Conservation (phyloP, 108 stramenopile genomes). For the Cyclotella choctawhatcheeana region DNA sequence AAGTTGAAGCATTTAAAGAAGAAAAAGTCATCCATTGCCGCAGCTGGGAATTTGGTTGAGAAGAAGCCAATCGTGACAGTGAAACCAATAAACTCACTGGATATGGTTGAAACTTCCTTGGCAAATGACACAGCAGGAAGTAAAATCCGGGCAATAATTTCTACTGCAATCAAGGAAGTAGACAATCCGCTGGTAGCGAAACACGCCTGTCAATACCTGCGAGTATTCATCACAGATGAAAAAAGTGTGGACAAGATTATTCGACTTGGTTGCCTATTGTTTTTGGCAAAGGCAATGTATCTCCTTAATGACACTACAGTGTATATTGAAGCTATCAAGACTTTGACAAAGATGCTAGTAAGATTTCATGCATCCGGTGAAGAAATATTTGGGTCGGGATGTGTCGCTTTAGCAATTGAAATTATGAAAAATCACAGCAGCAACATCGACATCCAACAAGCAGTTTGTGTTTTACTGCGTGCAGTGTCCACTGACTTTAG, state of each 20-base stretch:
- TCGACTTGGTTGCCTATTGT: conserved; percentile 18
- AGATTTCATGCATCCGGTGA: conserved; percentile 18
- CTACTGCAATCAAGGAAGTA: conserved; percentile 11
- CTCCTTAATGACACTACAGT: conserved; percentile 19
- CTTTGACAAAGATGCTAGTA: conserved; percentile 23
- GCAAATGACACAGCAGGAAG: conserved; percentile 20
- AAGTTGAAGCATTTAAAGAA: not conserved
- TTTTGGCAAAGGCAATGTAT: conserved; percentile 37
- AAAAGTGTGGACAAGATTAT: conserved; percentile 17
- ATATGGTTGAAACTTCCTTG: not conserved
- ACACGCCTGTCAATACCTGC: conserved; percentile 23
- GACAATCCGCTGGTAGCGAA: conserved; percentile 4
- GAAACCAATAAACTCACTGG: not conserved
- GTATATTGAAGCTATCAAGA: conserved; percentile 29
- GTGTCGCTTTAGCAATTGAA: conserved; percentile 17
- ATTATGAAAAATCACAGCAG: conserved; percentile 31
- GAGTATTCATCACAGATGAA: conserved; percentile 19
- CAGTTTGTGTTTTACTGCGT: conserved; percentile 37
- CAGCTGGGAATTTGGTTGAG: not conserved
- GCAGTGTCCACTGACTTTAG: conserved; percentile 45
- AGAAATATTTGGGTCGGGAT: conserved; percentile 26
- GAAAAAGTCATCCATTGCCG: not conserved
- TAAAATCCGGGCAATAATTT: conserved; percentile 28
- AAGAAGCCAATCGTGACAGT: not conserved
- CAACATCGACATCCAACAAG: conserved; percentile 29